Evolutionary conservation across 169 alveolate genomes (phyloP), one percentile per base, ranked within the genome.

Genomic region (Cystoisospora suis): DNA sequence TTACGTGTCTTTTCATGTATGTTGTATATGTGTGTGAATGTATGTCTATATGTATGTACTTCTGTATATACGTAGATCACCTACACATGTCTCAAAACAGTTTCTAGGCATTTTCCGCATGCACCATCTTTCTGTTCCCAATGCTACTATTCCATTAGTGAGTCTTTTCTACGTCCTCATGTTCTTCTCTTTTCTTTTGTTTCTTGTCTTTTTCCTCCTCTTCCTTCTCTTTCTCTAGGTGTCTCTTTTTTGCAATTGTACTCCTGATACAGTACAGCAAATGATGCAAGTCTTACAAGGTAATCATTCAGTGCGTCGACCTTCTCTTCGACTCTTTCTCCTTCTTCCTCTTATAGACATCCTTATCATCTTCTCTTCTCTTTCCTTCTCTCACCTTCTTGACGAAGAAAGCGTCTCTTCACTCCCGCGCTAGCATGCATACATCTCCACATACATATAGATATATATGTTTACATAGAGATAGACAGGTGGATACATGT

Each of bases 221-320:
- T 72, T 34, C 53, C 53, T 69, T 72, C 42, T 36, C 27, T 72
- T 6, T 40, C 83, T 34, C 49, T 70, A 32, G 75, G 72, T 80
- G 56, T 80, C 93, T 0, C 88, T 91, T 58, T 88, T 83, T 80
- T 65, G 90, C 59, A 81, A 92, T 80, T 86, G 89, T 38, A 94
- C 94, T 3, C 94, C 96, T 2, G 89, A 88, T 75, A 92, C 56
- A 32, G 81, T 75, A 27, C 90, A 58, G 88, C 86, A 90, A 75
- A 81, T 94, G 94, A 92, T 94, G 61, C 81, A 81, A 69, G 92
- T 94, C 29, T 61, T 94, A 56, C 94, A 92, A 29, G 95, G 86
- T 86, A 29, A 49, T 49, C 81, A 7, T 58, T 58, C 72, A 9
- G 2, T 27, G 15, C 40, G 9, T 53, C n/a, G 9, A 7, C 42